Evolutionary conservation across 2,329 filamentous ascomycete species (phyloP).

Genomic region (Xylariaceae sp.): DNA sequence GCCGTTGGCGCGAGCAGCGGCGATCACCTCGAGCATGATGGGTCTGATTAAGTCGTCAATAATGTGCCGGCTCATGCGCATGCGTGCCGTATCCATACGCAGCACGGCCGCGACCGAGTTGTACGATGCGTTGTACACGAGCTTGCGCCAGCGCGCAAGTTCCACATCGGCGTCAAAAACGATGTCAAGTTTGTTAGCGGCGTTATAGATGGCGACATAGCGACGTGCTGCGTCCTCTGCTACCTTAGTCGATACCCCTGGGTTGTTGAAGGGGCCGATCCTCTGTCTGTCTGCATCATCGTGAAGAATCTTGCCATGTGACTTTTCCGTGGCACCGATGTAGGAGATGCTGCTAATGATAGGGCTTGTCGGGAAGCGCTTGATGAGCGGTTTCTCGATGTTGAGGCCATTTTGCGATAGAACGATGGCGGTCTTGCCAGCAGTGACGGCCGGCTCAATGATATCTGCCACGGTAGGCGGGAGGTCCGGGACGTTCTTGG

Average conservation of each 20-base stretch:
- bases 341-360: conserved; percentile 60
- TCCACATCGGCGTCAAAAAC: conserved; percentile 50
- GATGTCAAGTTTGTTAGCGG: conserved; percentile 52
- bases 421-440: conserved; percentile 58
- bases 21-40: conserved; percentile 60
- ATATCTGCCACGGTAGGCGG: conserved; percentile 55
- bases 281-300: conserved; percentile 57
- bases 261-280: conserved; percentile 57
- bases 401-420: conserved; percentile 70
- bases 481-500: conserved; percentile 65
- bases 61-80: conserved; percentile 53
- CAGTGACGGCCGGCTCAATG: conserved; percentile 58
- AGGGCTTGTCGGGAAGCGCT: conserved; percentile 57
- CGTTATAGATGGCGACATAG: conserved; percentile 57
- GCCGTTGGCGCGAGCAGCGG: conserved; percentile 52
- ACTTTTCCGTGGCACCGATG: conserved; percentile 57
- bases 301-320: conserved; percentile 57
- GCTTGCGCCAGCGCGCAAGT: conserved; percentile 56
- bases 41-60: conserved; percentile 57
- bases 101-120: conserved; percentile 61
- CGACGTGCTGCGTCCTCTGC: conserved; percentile 44
- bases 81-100: conserved; percentile 56
- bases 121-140: conserved; percentile 58
- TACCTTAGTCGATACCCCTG: conserved; percentile 37
- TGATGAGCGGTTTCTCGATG: conserved; percentile 62